These are phyloP conservation scores for Funneliformis geosporum DNA, from an alignment of 192 early-diverging fungal genomes.

Conservation along the genomic window DNA sequence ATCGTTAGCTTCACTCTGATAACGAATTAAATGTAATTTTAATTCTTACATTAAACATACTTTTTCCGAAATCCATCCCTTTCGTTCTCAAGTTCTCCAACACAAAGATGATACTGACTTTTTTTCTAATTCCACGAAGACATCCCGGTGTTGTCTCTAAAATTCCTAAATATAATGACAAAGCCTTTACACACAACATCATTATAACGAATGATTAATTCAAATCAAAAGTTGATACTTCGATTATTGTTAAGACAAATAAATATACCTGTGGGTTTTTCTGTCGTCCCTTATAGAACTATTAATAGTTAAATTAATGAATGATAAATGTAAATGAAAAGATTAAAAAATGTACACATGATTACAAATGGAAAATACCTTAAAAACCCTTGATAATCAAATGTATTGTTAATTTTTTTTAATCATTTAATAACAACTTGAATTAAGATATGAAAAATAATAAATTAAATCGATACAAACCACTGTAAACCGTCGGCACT, in stretches of 20 bases:
- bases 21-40: background rate
- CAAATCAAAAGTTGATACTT: too few species aligned
- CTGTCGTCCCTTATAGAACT: slow-evolving; percentile 30
- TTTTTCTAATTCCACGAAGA: slow-evolving; percentile 36
- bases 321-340: background rate
- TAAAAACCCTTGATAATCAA: slow-evolving; percentile 11
- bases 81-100: slow-evolving; percentile 35
- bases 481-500: slow-evolving; percentile 27
- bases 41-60: slow-evolving; percentile 20
- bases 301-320: background rate
- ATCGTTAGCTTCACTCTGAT: background rate
- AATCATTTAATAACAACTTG: background rate
- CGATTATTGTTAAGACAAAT: too few species aligned
- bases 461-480: slow-evolving; percentile 1
- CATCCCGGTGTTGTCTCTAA: slow-evolving; percentile 27
- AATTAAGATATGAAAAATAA: background rate
- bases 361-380: background rate
- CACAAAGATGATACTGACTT: slow-evolving; percentile 38
- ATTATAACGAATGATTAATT: background rate
- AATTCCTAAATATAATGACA: slow-evolving; percentile 38
- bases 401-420: background rate
- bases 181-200: slow-evolving; percentile 5
- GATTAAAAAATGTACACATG: too few species aligned
- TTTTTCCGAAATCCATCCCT: slow-evolving; percentile 37
- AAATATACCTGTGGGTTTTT: slow-evolving; percentile 28